A percentile compares a stretch with the other conserved stretches of the same genome.
Conservation (phyloP, 2,329 filamentous ascomycete species). For the Penicillium sp. region DNA sequence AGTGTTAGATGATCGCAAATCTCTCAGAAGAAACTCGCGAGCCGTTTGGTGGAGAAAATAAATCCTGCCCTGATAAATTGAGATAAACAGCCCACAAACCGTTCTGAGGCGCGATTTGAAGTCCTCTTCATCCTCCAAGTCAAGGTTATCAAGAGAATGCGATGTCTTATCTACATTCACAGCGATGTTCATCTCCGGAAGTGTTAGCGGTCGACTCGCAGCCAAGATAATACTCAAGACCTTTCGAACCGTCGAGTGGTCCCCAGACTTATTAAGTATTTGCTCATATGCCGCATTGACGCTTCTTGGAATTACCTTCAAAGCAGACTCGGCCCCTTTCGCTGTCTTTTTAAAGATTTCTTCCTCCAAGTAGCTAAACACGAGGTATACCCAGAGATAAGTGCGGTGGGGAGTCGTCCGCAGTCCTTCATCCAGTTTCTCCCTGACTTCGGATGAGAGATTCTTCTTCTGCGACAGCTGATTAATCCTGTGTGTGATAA, state of each 20-base stretch:
- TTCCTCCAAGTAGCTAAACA: conserved; percentile 20
- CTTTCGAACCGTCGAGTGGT: conserved; percentile 11
- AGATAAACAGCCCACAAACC: conserved; percentile 27
- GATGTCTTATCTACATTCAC: conserved; percentile 13
- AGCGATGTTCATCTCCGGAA: conserved; percentile 18
- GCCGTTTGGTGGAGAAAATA: conserved; percentile 31
- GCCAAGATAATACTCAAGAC: conserved; percentile 25
- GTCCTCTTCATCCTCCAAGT: conserved; percentile 19
- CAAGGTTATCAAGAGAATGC: conserved; percentile 19
- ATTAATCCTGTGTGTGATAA: conserved; percentile 36
- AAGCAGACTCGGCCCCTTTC: background rate
- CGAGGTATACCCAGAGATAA: background rate
- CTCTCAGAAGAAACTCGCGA: conserved; percentile 21
- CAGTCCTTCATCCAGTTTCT: conserved; percentile 13
- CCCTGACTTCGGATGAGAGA: conserved; percentile 12
- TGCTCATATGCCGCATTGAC: conserved; percentile 38
- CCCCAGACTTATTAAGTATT: conserved; percentile 22
- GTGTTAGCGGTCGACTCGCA: conserved; percentile 9
- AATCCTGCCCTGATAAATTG: conserved; percentile 23
- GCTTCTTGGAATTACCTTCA: conserved; percentile 23
- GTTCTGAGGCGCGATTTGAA: conserved; percentile 19
- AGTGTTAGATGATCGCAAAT: no score
- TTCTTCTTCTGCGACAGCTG: conserved; percentile 24
- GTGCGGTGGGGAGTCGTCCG: conserved; percentile 15
- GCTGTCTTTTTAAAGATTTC: conserved; percentile 14